Evolutionary conservation across 73 alveolate genomes (phyloP).

Genomic region (Urostyla sp.): DNA sequence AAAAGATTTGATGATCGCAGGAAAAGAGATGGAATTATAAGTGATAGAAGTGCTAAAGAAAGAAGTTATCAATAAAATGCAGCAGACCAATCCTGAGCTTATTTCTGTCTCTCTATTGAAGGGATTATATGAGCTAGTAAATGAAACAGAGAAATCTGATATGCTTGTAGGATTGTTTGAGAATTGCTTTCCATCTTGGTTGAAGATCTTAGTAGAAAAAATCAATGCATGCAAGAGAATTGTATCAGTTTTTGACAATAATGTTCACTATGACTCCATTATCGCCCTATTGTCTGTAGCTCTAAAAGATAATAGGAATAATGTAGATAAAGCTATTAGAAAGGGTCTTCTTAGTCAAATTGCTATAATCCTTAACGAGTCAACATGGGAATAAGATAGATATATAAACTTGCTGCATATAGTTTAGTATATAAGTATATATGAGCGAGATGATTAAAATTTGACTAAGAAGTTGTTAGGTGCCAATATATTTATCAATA

Average conservation of each 20-base stretch:
- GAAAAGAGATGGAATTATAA: slow-evolving; percentile 52
- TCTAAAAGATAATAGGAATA: slow-evolving; percentile 23
- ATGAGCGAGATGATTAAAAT: slow-evolving; percentile 11
- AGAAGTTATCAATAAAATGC: slow-evolving; percentile 48
- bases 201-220: slow-evolving; percentile 29
- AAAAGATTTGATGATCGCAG: slow-evolving; percentile 62
- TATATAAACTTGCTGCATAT: slow-evolving; percentile 54
- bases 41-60: slow-evolving; percentile 36
- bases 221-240: slow-evolving; percentile 34
- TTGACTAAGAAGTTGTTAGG: too few species aligned
- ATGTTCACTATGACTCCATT: slow-evolving; percentile 50
- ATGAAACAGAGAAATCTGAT: slow-evolving; percentile 35
- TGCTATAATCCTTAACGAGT: slow-evolving; percentile 53
- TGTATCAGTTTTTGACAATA: slow-evolving; percentile 23
- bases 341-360: slow-evolving; percentile 40
- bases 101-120: slow-evolving; percentile 55
- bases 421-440: slow-evolving; percentile 54
- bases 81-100: slow-evolving; percentile 42
- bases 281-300: slow-evolving; percentile 54
- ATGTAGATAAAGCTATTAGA: slow-evolving; percentile 46
- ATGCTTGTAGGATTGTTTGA: slow-evolving; percentile 49
- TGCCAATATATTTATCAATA: slow-evolving; percentile 57
- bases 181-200: slow-evolving; percentile 55
- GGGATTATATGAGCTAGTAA: slow-evolving; percentile 45
- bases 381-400: slow-evolving; percentile 48